Evolutionary conservation across 2,329 filamentous ascomycete species (phyloP), one percentile per base, ranked within the genome.

Genomic region (Sarocladium oryzae): DNA sequence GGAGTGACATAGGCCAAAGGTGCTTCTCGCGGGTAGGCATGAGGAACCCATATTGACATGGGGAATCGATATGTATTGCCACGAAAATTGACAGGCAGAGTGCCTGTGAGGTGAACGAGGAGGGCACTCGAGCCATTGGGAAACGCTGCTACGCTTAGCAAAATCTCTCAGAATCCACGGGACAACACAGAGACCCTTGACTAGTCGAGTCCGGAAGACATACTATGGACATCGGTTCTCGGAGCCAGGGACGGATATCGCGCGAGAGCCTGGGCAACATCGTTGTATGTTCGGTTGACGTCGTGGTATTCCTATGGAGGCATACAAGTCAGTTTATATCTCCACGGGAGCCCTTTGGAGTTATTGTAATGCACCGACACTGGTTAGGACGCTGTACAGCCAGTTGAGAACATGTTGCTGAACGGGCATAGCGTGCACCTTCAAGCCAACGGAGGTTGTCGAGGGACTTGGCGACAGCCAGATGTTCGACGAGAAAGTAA

Each of bases 171-270:
- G 4, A n/a, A 40, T 8, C 16, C 21, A 13, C 10, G 4, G 13
- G n/a, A 36, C 8, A 18, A 4, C 8, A 40, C 9, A 5, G n/a
- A 28, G 9, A 18, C 30, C 11, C 16, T 20, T 33, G 7, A 9
- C 5, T 18, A 20, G 13, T 18, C 26, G 20, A n/a, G 30, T 4
- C 20, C 20, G 30, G 13, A 16, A 23, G 4, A 67, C 82, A 61
- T 78, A 95, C 90, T 97, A 70, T 97, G 95, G 49, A 97, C 91
- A 67, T 97, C 91, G 55, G 93, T 99, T 59, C 88, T 82, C 23
- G 91, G 89, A 8, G 85, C 80, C 20, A 99, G 76, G 2, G 88
- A 86, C 7, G 89, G 82, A 63, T 90, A 89, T 58, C 86, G 81
- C 28, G 87, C 80, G 50, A 99, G 81, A 24, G 85, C 82, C 63